Conservation (phyloP, 1,284 basidiomycete genomes). For the Jaminaea rosea region DNA sequence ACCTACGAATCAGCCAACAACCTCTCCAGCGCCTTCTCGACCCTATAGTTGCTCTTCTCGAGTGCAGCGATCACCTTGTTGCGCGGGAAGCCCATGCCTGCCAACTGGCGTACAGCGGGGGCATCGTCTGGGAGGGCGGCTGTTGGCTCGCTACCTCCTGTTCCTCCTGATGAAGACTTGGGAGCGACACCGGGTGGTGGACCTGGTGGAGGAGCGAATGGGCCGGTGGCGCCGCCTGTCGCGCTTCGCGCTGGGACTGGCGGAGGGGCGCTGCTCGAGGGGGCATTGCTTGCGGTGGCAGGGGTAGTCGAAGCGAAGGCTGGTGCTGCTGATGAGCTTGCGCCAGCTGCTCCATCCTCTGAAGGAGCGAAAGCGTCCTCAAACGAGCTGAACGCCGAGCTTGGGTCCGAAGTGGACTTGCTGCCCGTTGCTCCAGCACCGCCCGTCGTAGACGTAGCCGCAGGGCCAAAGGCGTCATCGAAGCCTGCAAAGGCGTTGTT, state of each 20-base stretch:
- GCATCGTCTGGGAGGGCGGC: slow-evolving; percentile 40
- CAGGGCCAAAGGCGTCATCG: slow-evolving; percentile 8
- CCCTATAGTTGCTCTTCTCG: slow-evolving; percentile 37
- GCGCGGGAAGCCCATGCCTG: slow-evolving; percentile 43
- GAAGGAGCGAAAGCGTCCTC: slow-evolving; percentile 34
- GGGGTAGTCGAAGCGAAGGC: slow-evolving; percentile 3
- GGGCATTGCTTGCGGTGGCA: not conserved
- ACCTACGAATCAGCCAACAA: not conserved
- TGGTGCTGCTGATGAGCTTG: not conserved
- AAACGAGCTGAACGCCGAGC: slow-evolving; percentile 33
- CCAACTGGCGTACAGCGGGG: slow-evolving; percentile 38
- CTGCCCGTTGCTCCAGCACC: slow-evolving; percentile 8
- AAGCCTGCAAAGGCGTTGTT: slow-evolving; percentile 2
- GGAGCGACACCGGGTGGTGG: too few species aligned
- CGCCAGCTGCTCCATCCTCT: not conserved
- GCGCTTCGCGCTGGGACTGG: not conserved
- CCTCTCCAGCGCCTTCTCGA: slow-evolving; percentile 1
- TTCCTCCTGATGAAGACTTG: too few species aligned
- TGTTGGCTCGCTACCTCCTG: too few species aligned
- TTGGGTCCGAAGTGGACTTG: slow-evolving; percentile 14
- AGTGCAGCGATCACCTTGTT: slow-evolving; percentile 38
- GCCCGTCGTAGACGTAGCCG: not conserved
- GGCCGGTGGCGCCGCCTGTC: too few species aligned
- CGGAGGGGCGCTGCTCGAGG: not conserved
- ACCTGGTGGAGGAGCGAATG: too few species aligned